These are phyloP conservation scores for Alternaria sp. DNA, from an alignment of 2,329 filamentous ascomycete genomes.

Conservation along the genomic window DNA sequence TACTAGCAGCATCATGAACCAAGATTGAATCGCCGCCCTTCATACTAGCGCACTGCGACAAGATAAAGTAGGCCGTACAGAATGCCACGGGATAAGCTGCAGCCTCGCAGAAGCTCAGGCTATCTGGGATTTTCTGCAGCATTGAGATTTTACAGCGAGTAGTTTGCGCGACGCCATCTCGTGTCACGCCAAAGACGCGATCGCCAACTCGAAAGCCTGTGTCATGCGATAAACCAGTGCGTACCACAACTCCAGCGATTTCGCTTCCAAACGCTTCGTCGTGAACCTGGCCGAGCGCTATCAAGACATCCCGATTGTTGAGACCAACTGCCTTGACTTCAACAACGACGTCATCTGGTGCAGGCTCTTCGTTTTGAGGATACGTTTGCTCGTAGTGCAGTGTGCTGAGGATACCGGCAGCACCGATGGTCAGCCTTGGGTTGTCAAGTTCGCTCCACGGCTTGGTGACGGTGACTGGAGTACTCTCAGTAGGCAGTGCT, in stretches of 20 bases:
- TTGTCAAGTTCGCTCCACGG: constrained; percentile 22
- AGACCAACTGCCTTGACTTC: constrained; percentile 28
- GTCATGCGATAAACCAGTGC: background rate
- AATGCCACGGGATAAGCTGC: constrained; percentile 22
- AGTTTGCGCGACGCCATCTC: constrained; percentile 15
- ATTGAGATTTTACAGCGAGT: constrained; percentile 19
- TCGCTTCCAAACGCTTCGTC: constrained; percentile 24
- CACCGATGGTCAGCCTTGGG: constrained; percentile 21
- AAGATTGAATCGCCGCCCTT: constrained; percentile 4
- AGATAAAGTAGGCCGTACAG: constrained; percentile 10
- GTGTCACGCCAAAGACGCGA: constrained; percentile 21
- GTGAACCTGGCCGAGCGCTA: constrained; percentile 39
- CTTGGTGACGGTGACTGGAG: constrained; percentile 22
- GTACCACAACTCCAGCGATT: constrained; percentile 29
- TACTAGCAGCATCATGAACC: constrained; percentile 9
- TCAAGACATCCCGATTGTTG: constrained; percentile 30
- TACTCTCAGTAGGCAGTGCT: constrained; percentile 5
- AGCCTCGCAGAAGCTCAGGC: constrained; percentile 25
- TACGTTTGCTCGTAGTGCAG: constrained; percentile 25
- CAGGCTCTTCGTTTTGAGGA: constrained; percentile 2
- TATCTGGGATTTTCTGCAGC: constrained; percentile 17
- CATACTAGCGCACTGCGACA: constrained; percentile 1
- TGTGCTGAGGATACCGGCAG: constrained; percentile 25
- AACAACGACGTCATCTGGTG: constrained; percentile 26
- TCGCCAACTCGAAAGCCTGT: constrained; percentile 15